Evolutionary conservation across 1,139 yeast genomes (phyloP), one percentile per base, ranked within the genome.

Genomic region (Candida sp.): DNA sequence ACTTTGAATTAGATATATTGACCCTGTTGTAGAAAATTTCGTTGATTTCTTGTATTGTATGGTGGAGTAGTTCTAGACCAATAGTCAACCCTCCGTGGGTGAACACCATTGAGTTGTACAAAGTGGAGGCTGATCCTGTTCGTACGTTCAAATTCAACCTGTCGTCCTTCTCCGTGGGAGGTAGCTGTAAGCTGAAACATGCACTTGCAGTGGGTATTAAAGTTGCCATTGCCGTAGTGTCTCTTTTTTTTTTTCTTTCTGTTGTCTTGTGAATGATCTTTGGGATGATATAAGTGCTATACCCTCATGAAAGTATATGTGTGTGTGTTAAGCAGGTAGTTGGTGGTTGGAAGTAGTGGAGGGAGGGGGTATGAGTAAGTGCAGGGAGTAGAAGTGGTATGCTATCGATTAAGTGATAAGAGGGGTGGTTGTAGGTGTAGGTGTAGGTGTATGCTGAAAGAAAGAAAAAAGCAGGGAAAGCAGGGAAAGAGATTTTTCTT

Each of bases 51-150:
- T 62, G 63, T 33, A 76, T 65, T 28, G 80, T 68, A 17, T 73
- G 62, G 5, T 70, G 63, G n/a, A 52, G 58, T 27, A 86, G 62
- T 43, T 80, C 83, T 27, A 86, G 61, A 1, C 87, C 88, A 25
- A 83, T 68, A 1, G 85, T 80, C n/a, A 85, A 66, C 0, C 94
- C 94, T n/a, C 92, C 93, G 61, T 77, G 82, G 0, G 83, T 83
- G 46, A 84, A 78, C 2, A 88, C 75, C 49, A 84, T 71, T 12
- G 92, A 86, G 57, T 84, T 80, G 47, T 78, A 75, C 12, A 85
- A 71, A 2, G 81, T 72, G 3, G 85, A 70, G 0, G 90, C 83
- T 1, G 90, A 81, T 9, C 94, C 94, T 1, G 90, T 85, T 53
- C 93, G 73, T 42, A 80, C 81, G 53, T 81, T 83, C 54, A 87